These are phyloP conservation scores for Globisporangium okanoganense DNA, from an alignment of 352 stramenopile genomes.

Conservation along the genomic window DNA sequence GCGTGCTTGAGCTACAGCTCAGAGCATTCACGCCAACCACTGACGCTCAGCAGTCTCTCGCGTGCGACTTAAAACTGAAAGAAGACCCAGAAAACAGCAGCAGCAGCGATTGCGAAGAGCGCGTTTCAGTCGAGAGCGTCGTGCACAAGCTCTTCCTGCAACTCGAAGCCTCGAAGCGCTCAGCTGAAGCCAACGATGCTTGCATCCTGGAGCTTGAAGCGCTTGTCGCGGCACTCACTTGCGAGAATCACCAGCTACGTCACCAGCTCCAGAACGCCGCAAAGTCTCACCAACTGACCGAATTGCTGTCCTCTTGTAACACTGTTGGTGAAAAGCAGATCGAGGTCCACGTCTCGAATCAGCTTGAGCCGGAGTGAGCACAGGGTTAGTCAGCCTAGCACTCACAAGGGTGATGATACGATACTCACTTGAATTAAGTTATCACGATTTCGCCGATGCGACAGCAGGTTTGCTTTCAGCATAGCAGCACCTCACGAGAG, in stretches of 20 bases:
- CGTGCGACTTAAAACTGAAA: neutral
- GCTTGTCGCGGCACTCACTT: constrained; percentile 14
- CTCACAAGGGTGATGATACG: too few species aligned
- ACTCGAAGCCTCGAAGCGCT: constrained; percentile 12
- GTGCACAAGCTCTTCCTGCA: constrained; percentile 27
- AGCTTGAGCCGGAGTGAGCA: neutral
- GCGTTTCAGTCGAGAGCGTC: constrained; percentile 28
- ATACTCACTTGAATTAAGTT: neutral
- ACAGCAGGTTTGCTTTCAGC: neutral
- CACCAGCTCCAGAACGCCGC: neutral
- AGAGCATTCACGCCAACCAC: neutral
- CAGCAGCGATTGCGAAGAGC: constrained; percentile 17
- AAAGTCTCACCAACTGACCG: too few species aligned
- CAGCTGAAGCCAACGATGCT: constrained; percentile 11
- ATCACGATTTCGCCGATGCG: neutral
- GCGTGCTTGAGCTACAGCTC: constrained; percentile 4
- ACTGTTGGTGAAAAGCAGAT: neutral
- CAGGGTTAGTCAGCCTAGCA: too few species aligned
- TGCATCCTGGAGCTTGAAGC: constrained; percentile 25
- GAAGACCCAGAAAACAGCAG: constrained; percentile 5
- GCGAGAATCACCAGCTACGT: constrained; percentile 14
- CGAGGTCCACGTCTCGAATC: constrained; percentile 2
- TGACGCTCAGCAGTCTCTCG: neutral
- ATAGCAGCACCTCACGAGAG: constrained; percentile 17
- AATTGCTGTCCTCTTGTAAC: too few species aligned